These are phyloP conservation scores for Colletotrichum melonis DNA, from an alignment of 2,329 filamentous ascomycete species.

Conservation along the genomic window DNA sequence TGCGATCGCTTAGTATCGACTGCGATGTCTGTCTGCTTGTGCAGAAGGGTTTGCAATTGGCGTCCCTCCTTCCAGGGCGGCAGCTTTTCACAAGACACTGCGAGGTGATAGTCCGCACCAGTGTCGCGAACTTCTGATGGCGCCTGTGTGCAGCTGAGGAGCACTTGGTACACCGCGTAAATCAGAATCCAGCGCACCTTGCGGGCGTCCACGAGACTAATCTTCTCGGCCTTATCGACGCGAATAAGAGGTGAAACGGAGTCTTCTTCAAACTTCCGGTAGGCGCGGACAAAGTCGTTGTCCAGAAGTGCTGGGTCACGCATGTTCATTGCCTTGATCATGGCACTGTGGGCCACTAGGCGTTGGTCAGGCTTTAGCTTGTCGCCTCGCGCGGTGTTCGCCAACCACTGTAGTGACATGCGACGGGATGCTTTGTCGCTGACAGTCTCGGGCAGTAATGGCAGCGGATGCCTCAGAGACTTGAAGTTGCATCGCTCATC, in stretches of 20 bases:
- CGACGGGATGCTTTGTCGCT: slow-evolving; percentile 45
- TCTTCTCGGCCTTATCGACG: slow-evolving; percentile 66
- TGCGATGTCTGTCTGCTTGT: slow-evolving; percentile 43
- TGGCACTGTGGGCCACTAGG: slow-evolving; percentile 62
- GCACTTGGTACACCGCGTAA: slow-evolving; percentile 79
- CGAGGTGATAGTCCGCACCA: slow-evolving; percentile 67
- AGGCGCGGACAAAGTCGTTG: slow-evolving; percentile 74
- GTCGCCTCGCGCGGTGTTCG: slow-evolving; percentile 42
- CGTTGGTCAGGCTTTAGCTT: slow-evolving; percentile 60
- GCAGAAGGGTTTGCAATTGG: slow-evolving; percentile 41
- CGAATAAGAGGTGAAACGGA: slow-evolving; percentile 61
- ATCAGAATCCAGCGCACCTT: slow-evolving; percentile 84
- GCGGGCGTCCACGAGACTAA: slow-evolving; percentile 73
- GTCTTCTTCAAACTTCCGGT: slow-evolving; percentile 76
- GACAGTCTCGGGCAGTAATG: slow-evolving; percentile 68
- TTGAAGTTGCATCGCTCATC: slow-evolving; percentile 69
- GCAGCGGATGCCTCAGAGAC: slow-evolving; percentile 73
- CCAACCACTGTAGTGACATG: slow-evolving; percentile 52
- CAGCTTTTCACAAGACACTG: slow-evolving; percentile 53
- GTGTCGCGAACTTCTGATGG: slow-evolving; percentile 71
- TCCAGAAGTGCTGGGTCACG: slow-evolving; percentile 47
- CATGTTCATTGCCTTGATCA: slow-evolving; percentile 63
- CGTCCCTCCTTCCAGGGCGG: slow-evolving; percentile 58
- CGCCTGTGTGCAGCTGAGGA: slow-evolving; percentile 71
- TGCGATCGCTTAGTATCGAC: slow-evolving; percentile 29